Percentiles rank a stretch among this genome's conserved stretches.
These are phyloP conservation scores for Cladosporium sp. DNA, from an alignment of 2,329 filamentous ascomycete species.

Conservation along the genomic window DNA sequence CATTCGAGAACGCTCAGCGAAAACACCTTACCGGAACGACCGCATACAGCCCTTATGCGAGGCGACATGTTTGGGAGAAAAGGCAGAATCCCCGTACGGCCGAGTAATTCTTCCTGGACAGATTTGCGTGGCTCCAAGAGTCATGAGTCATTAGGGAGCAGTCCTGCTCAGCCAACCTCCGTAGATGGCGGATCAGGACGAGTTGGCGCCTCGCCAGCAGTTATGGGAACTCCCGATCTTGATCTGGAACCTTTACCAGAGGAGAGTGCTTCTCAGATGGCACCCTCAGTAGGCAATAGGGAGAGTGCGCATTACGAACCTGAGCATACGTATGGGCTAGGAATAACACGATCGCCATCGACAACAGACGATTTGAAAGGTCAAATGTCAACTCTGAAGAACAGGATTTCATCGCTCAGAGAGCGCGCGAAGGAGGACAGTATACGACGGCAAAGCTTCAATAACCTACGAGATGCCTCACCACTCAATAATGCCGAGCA, in stretches of 20 bases:
- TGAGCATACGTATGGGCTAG: conserved; percentile 29
- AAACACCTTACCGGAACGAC: conserved; percentile 49
- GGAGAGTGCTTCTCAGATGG: conserved; percentile 30
- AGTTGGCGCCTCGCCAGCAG: background rate
- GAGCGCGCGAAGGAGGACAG: conserved; percentile 78
- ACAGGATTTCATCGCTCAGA: conserved; percentile 77
- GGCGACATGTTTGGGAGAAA: conserved; percentile 18
- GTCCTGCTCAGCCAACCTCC: background rate
- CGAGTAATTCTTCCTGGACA: conserved; percentile 16
- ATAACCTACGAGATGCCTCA: conserved; percentile 65
- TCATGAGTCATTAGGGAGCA: conserved; percentile 9
- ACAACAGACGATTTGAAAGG: conserved; percentile 72
- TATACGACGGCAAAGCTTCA: conserved; percentile 72
- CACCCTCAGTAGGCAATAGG: conserved; percentile 1
- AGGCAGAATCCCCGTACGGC: conserved; percentile 25
- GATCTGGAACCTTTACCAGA: conserved; percentile 45
- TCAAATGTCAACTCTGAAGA: conserved; percentile 82
- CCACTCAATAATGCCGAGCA: conserved; percentile 72
- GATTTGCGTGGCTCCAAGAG: conserved; percentile 14
- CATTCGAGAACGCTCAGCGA: conserved; percentile 66
- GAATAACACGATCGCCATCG: conserved; percentile 66
- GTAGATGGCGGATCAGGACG: background rate
- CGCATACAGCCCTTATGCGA: conserved; percentile 28
- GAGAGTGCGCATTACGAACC: conserved; percentile 7
- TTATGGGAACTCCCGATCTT: conserved; percentile 40